A percentile compares a stretch with the other conserved stretches of the same genome.
Evolutionary conservation across 2,329 filamentous ascomycete species (phyloP).

Genomic region (Zymoseptoria pseudotritici): DNA sequence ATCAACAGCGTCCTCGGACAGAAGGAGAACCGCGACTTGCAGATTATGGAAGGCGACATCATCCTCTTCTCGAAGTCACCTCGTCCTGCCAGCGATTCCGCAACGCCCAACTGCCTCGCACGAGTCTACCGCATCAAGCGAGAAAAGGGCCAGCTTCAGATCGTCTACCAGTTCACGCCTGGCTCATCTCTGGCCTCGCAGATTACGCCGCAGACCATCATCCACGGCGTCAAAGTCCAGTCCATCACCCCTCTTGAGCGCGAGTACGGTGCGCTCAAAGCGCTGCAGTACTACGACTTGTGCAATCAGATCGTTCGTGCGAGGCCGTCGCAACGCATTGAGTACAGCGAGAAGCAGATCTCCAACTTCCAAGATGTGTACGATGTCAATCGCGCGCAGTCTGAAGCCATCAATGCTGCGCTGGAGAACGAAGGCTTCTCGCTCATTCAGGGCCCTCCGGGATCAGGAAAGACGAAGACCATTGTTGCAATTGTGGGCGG

Average conservation of each 20-base stretch:
- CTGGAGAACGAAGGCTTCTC: constrained; percentile 96
- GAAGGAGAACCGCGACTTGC: constrained; percentile 61
- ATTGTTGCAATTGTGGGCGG: constrained; percentile 94
- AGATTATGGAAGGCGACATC: constrained; percentile 77
- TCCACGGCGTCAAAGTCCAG: constrained; percentile 75
- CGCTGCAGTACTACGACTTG: constrained; percentile 89
- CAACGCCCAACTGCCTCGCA: constrained; percentile 74
- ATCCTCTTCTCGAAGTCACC: constrained; percentile 71
- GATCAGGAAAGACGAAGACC: constrained; percentile 97
- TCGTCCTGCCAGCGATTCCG: constrained; percentile 58
- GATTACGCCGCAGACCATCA: constrained; percentile 60
- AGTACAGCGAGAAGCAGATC: constrained; percentile 68
- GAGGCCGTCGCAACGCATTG: constrained; percentile 79
- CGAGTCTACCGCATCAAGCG: constrained; percentile 71
- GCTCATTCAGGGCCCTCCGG: constrained; percentile 87
- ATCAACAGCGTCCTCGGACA: constrained; percentile 75
- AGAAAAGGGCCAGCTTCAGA: constrained; percentile 74
- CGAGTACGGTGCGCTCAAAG: constrained; percentile 86
- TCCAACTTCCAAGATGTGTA: constrained; percentile 66
- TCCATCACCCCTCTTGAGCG: constrained; percentile 92
- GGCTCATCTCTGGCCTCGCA: constrained; percentile 19
- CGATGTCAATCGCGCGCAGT: constrained; percentile 78
- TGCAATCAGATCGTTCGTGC: constrained; percentile 87
- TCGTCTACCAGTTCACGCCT: constrained; percentile 76
- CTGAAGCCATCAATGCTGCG: constrained; percentile 83